These are phyloP conservation scores for Marchantia paleacea DNA, from an alignment of 225 moss, liverwort and hornwort species.

Conservation along the genomic window DNA sequence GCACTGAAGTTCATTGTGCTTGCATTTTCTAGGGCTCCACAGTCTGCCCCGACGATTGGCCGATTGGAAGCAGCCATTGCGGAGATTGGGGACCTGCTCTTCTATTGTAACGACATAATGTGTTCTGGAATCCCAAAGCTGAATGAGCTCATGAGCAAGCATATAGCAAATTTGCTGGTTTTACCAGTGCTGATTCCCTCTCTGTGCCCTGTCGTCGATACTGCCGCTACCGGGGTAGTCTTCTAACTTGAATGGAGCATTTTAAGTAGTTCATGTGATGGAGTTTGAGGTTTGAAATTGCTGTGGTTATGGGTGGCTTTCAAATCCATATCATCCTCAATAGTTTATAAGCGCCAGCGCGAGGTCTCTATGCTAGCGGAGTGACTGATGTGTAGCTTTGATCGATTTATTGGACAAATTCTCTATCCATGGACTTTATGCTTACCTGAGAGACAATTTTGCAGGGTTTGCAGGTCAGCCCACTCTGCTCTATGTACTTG, in stretches of 20 bases:
- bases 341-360: background rate
- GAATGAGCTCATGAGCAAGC: conserved; percentile 82
- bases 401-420: background rate
- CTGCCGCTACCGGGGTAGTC: conserved; percentile 54
- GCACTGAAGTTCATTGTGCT: background rate
- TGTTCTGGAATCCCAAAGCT: conserved; percentile 80
- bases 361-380: background rate
- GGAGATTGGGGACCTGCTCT: conserved; percentile 96
- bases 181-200: conserved; percentile 82
- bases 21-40: conserved; percentile 57
- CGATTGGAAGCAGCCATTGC: conserved; percentile 94
- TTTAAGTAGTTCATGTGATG: background rate
- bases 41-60: conserved; percentile 79
- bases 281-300: background rate
- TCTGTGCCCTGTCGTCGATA: conserved; percentile 51
- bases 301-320: background rate
- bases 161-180: conserved; percentile 79
- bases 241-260: conserved; percentile 5
- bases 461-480: conserved; percentile 87
- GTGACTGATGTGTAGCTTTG: background rate
- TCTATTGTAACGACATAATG: conserved; percentile 97
- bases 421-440: background rate
- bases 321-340: background rate
- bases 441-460: conserved; percentile 4
- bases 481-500: conserved; percentile 91